Evolutionary conservation across 768 basidiomycete genomes (phyloP), one percentile per base, ranked within the genome.

Genomic region (Kwoniella sp.): DNA sequence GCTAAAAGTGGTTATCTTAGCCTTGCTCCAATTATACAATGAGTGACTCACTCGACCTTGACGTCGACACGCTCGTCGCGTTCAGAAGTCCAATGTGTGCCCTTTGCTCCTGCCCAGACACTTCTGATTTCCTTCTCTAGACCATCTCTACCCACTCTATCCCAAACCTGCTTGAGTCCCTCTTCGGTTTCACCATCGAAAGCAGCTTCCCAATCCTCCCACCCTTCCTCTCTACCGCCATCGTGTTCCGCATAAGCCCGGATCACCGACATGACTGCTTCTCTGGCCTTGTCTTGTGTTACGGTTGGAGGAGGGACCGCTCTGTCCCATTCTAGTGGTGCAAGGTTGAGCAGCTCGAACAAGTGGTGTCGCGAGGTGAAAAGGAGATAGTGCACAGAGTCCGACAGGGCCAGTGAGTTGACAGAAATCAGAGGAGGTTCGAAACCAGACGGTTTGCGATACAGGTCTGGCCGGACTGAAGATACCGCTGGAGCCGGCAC

Each of bases 281-380:
- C 38, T 11, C 60, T 32, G 6, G 68, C 68, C 2, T 45, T 39
- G 8, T 27, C 45, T 23, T 57, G 55, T 5, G 41, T 4, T 22
- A 63, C 45, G 2, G 56, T 28, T 3, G 68, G 65, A 14, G 39
- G 28, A 3, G 68, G 68, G 10, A 63, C 32, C 23, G 34, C 56
- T 8, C 61, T 61, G 27, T 57, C 53, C 68, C 68, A 70, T 49
- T 17, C 17, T 11, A 70, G 46, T 0, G 65, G 59, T 8, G 27
- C 19, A 8, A 43, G 32, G 3, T 28, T 48, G 20, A 67, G 43
- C 1, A 67, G 48, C 14, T 27, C 14, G 47, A 61, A 62, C 3
- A 70, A 57, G 43, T 70, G 68, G 27, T 61, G 54, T 26, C 68
- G 60, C 9, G 63, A 50, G 2, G 56, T 60, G 59, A 70, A 70